Base-by-base conservation (phyloP, 108 stramenopile genomes). In the Skeletonema tropicum region DNA sequence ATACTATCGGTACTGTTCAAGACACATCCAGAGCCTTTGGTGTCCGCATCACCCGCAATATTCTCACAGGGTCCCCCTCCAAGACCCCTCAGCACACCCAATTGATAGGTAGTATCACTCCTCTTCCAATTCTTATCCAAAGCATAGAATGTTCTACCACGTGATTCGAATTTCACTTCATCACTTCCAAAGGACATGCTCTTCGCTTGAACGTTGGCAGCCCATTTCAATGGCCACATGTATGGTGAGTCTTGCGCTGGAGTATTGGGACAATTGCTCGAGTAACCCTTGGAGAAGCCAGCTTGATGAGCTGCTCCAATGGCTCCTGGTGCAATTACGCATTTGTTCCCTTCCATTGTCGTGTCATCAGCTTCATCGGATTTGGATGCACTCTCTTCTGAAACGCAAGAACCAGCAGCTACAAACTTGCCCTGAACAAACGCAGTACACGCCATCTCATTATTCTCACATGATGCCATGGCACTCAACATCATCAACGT, bases 81-180 rank as follows among this genome's bases (percentile, higher is more conserved):
- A 19, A 86, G 35, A 11, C 68, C 64, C 12, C 82, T 68, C 13
- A 76, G 58, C 15, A 64, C 46, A 60, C 86, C 86, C n/a, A 61
- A 8, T 30, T 71, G 68, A 38, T 67, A 75, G 9, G 71, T 73
- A 2, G 71, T 84, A 42, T 87, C 86, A n/a, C 45, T 65, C 36
- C 86, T 48, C 59, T 86, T 86, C 86, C 79, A 81, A 76, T 86
- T 86, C 68, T 77, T 83, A 63, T 86, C 86, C 11, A 86, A 72
- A 21, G 65, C 66, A 57, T 87, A 87, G 61, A 67, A 84, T 0
- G 80, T 82, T 57, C 71, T 71, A 4, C 83, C 80, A 25, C 32
- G 48, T 32, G 58, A 57, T 39, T 59, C 62, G 64, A 58, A 82
- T 3, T 71, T 59, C 0, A 87, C 58, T 1, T 80, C 82, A 58